Base-by-base conservation (phyloP, 108 stramenopile species). In the Seminavis robusta region DNA sequence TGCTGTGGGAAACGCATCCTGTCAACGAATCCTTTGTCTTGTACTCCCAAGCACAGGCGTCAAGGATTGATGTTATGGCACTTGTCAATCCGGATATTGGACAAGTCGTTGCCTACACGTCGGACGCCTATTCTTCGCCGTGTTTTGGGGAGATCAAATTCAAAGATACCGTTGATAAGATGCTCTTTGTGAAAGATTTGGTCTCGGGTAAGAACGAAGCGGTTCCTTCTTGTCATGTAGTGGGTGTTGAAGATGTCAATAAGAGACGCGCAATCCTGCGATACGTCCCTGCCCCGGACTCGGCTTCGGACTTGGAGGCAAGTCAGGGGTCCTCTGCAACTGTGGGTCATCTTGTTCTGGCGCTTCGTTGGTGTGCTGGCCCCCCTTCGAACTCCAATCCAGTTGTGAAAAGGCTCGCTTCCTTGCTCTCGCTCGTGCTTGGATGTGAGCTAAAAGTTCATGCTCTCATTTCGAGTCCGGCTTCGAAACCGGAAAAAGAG, bases 361-460 rank as follows among this genome's bases (percentile, higher is more conserved):
- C 69, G 33, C 60, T 87, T 0, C 63, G 78, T 5, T 87, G 86
- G 86, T 80, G 82, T 47, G n/a, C n/a, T n/a, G n/a, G n/a, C n/a
- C n/a, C n/a, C n/a, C n/a, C n/a, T n/a, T n/a, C n/a, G n/a, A n/a
- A n/a, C n/a, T n/a, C n/a, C n/a, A n/a, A n/a, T n/a, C n/a, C n/a
- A n/a, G n/a, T n/a, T n/a, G n/a, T n/a, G n/a, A n/a, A n/a, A n/a
- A n/a, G n/a, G n/a, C n/a, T n/a, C n/a, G n/a, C n/a, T n/a, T n/a
- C n/a, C n/a, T n/a, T n/a, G n/a, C n/a, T n/a, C n/a, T n/a, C n/a
- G n/a, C n/a, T n/a, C n/a, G n/a, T n/a, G n/a, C n/a, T n/a, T n/a
- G n/a, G n/a, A n/a, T n/a, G n/a, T n/a, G n/a, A n/a, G n/a, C n/a
- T n/a, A n/a, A n/a, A n/a, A n/a, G n/a, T n/a, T n/a, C n/a, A n/a